phyloP scores from a whole-genome alignment of 1,284 basidiomycete genomes.

The Trichosporon coremiiforme region DNA sequence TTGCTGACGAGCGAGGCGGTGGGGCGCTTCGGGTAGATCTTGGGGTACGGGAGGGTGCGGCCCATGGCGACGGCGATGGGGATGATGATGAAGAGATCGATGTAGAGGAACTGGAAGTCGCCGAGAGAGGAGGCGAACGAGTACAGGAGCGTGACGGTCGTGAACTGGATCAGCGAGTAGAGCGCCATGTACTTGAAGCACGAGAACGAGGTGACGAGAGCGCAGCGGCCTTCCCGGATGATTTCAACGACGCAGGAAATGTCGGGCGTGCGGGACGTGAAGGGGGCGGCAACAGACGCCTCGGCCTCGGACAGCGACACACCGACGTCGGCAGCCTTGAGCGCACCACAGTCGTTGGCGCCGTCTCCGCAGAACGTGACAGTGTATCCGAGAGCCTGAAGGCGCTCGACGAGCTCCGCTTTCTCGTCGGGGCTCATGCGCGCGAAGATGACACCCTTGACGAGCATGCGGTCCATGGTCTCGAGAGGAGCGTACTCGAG shows the following conservation, averaged over 20 bases:
- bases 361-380: conserved; percentile 99
- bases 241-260: conserved; percentile 96
- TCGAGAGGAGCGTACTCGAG: conserved; percentile 92
- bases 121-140: conserved; percentile 94
- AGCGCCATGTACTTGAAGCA: conserved; percentile 97
- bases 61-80: conserved; percentile 97
- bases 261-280: conserved; percentile 91
- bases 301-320: conserved; percentile 97
- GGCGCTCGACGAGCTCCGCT: conserved; percentile 93
- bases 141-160: conserved; percentile 84
- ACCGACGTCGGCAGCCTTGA: conserved; percentile 98
- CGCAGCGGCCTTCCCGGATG: conserved; percentile 92
- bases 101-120: conserved; percentile 96
- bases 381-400: conserved; percentile 91
- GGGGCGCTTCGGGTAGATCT: conserved; percentile 85
- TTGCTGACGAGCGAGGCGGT: conserved; percentile 96
- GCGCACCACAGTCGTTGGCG: conserved; percentile 96
- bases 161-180: conserved; percentile 61
- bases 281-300: conserved; percentile 98
- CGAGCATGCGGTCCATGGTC: conserved; percentile 94
- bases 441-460: conserved; percentile 95
- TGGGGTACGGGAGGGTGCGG: conserved; percentile 83
- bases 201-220: conserved; percentile 95
- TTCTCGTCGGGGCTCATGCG: conserved; percentile 99
- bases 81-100: conserved; percentile 96